phyloP scores from a whole-genome alignment of 768 basidiomycete genomes.

The Amanita polypyramis region DNA sequence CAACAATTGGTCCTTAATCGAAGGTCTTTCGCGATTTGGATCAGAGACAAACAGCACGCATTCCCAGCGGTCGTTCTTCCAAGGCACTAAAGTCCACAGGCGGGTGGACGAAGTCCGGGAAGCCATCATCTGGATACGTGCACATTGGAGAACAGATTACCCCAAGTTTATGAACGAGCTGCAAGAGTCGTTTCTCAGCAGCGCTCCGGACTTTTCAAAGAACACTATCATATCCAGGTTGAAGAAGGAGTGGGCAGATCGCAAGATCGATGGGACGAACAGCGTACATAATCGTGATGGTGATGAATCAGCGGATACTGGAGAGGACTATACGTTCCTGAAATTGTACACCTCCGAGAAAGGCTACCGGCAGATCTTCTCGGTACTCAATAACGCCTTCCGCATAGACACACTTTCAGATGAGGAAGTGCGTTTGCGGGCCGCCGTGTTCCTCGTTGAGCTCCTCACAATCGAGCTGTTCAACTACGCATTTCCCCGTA shows the following conservation, averaged over 20 bases:
- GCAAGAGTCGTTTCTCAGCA: conserved; percentile 7
- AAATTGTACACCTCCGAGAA: conserved; percentile 13
- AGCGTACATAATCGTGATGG: background rate
- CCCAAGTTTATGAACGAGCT: conserved; percentile 12
- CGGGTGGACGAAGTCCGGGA: conserved; percentile 11
- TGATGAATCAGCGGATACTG: background rate
- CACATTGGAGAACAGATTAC: conserved; percentile 12
- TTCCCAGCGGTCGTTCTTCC: conserved; percentile 11
- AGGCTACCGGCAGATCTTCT: conserved; percentile 14
- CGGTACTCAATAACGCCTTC: conserved; percentile 13
- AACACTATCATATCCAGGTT: conserved; percentile 8
- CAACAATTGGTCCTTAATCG: conserved; percentile 7
- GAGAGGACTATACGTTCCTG: conserved; percentile 11
- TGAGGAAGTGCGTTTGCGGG: conserved; percentile 9
- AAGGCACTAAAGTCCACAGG: conserved; percentile 11
- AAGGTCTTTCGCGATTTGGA: conserved; percentile 6
- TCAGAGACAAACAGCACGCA: background rate
- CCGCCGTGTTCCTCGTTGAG: conserved; percentile 16
- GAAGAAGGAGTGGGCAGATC: conserved; percentile 13
- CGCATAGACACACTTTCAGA: conserved; percentile 8
- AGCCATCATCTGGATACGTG: conserved; percentile 13
- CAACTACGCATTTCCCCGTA: conserved; percentile 12
- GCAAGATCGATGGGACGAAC: background rate
- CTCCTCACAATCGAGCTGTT: conserved; percentile 17
- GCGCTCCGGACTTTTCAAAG: conserved; percentile 5